Evolutionary conservation across 169 alveolate genomes (phyloP).

Genomic region (Plasmodium billcollinsi): DNA sequence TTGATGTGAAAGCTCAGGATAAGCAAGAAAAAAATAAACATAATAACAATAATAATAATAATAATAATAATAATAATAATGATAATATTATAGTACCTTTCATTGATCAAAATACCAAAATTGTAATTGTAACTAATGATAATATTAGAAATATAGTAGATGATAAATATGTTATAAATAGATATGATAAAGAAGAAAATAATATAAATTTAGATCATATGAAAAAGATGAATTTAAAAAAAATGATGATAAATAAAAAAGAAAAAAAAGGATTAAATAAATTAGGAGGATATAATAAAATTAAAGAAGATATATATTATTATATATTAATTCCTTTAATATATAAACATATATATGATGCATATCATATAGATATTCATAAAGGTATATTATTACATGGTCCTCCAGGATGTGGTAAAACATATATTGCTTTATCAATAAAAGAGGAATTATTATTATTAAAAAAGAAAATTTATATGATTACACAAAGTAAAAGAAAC

Average conservation of each 20-base stretch:
- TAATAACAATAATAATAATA: neutral
- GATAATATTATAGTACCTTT: constrained; percentile 25
- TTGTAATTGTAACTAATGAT: constrained; percentile 15
- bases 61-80: neutral
- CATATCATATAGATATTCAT: constrained; percentile 73
- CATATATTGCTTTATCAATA: constrained; percentile 78
- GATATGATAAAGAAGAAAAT: neutral
- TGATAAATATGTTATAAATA: neutral
- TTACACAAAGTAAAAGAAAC: neutral
- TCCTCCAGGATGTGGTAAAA: constrained; percentile 86
- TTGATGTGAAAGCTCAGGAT: neutral
- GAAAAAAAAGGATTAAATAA: constrained; percentile 70
- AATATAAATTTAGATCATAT: neutral
- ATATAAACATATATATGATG: constrained; percentile 76
- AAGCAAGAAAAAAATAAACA: too few relatives aligned
- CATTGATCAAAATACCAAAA: constrained; percentile 23
- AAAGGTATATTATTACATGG: constrained; percentile 83
- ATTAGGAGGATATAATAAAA: constrained; percentile 80
- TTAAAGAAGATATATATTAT: constrained; percentile 78
- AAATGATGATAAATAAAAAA: neutral
- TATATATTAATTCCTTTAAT: constrained; percentile 75
- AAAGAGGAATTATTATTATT: constrained; percentile 67
- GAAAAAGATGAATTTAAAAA: neutral
- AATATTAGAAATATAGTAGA: neutral
- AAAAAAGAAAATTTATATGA: constrained; percentile 36